phyloP scores from a whole-genome alignment of 805 yeast species.

The Wickerhamomyces hampshirensis region DNA sequence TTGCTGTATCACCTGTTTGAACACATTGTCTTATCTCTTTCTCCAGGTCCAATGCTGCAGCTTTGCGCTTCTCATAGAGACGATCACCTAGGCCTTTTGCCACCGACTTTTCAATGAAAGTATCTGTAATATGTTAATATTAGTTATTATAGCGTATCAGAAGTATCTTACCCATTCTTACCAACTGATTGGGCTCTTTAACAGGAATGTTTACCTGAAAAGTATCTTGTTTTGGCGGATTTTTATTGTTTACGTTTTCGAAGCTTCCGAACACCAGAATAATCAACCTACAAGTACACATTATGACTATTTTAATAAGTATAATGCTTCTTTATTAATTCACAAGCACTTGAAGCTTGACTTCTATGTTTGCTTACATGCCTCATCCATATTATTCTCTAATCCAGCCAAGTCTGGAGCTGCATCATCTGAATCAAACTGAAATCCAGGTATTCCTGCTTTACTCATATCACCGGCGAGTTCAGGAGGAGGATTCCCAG shows the following conservation, averaged over 20 bases:
- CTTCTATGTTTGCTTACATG: constrained; percentile 32
- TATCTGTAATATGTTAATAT: constrained; percentile 36
- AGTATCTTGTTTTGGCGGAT: too few relatives aligned
- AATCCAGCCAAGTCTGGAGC: constrained; percentile 40
- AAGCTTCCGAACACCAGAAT: too few relatives aligned
- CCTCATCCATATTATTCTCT: constrained; percentile 43
- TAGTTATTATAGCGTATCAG: neutral
- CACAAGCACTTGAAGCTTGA: neutral
- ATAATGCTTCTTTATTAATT: too few relatives aligned
- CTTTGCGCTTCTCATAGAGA: constrained; percentile 71
- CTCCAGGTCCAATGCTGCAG: constrained; percentile 77
- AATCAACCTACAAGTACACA: too few relatives aligned
- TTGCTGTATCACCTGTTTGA: constrained; percentile 53
- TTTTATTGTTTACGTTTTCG: too few relatives aligned
- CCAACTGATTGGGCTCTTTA: too few relatives aligned
- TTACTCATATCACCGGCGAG: constrained; percentile 53
- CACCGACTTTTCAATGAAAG: constrained; percentile 44
- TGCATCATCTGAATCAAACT: constrained; percentile 46
- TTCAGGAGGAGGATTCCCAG: constrained; percentile 80
- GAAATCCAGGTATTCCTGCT: constrained; percentile 37
- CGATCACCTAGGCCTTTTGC: constrained; percentile 57
- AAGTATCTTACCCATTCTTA: too few relatives aligned
- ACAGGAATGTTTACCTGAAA: too few relatives aligned
- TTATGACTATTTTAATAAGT: too few relatives aligned
- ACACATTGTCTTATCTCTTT: constrained; percentile 67